A percentile compares a stretch with the other conserved stretches of the same genome.
Conservation (phyloP, 768 basidiomycete genomes). For the Tylopilus vinaceipallidus region DNA sequence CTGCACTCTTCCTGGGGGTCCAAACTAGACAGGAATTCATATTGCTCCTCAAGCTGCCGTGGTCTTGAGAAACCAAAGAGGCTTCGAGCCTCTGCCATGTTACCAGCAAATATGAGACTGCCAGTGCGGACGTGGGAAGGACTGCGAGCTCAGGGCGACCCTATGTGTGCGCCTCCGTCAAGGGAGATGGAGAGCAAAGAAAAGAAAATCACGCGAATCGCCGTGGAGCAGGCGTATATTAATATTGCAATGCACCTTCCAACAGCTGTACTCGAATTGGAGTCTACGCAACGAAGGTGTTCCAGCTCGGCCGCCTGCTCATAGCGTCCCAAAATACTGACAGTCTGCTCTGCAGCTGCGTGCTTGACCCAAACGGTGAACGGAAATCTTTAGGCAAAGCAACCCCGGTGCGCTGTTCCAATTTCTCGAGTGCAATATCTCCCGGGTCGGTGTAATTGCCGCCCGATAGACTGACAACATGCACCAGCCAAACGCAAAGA, state of each 20-base stretch:
- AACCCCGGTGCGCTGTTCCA: conserved; percentile 49
- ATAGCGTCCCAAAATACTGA: conserved; percentile 71
- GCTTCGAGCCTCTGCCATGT: conserved; percentile 20
- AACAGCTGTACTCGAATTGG: background rate
- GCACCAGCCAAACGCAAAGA: conserved; percentile 71
- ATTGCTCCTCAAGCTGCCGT: conserved; percentile 33
- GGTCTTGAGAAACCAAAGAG: conserved; percentile 13
- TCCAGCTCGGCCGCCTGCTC: conserved; percentile 67
- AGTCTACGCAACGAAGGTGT: conserved; percentile 48
- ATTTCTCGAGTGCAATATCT: conserved; percentile 43
- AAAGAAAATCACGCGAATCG: conserved; percentile 2
- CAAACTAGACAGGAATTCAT: conserved; percentile 45
- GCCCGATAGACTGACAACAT: conserved; percentile 56
- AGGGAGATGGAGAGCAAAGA: background rate
- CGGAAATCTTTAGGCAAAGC: conserved; percentile 43
- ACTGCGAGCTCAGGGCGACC: too few species aligned
- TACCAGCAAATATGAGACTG: background rate
- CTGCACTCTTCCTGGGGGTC: conserved; percentile 41
- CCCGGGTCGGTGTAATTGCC: conserved; percentile 53
- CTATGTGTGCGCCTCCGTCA: too few species aligned
- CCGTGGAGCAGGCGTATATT: background rate
- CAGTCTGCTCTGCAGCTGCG: conserved; percentile 46
- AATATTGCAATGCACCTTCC: too few species aligned
- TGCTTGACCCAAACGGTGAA: conserved; percentile 1
- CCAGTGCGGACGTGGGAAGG: conserved; percentile 11